Evolutionary conservation across 345 rosid species (phyloP).

Genomic region (Populus tremula): DNA sequence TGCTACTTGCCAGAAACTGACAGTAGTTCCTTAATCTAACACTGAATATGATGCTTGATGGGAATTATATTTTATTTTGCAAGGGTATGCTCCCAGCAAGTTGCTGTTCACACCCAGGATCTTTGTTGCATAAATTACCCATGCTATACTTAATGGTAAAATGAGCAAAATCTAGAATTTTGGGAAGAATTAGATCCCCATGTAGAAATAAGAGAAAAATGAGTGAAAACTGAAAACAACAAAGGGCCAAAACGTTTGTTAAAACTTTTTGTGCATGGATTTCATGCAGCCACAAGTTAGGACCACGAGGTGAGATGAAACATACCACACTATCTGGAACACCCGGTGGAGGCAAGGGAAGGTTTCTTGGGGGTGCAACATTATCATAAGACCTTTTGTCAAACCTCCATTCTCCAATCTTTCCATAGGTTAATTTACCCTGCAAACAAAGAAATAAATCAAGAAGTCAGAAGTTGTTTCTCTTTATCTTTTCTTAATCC

Average conservation of each 20-base stretch:
- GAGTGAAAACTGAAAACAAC: background rate
- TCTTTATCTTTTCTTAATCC: background rate
- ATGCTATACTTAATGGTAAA: background rate
- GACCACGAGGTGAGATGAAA: slow-evolving; percentile 6
- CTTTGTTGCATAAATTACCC: background rate
- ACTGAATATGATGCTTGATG: background rate
- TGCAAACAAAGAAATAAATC: slow-evolving; percentile 26
- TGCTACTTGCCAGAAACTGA: background rate
- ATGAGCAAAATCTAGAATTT: background rate
- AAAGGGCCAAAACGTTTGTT: background rate
- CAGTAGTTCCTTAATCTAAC: background rate
- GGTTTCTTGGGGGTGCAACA: slow-evolving; percentile 72
- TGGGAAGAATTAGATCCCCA: background rate
- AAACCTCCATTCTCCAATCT: slow-evolving; percentile 93
- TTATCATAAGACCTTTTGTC: slow-evolving; percentile 76
- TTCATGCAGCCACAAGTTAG: background rate
- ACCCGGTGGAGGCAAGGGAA: slow-evolving; percentile 88
- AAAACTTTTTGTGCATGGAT: background rate
- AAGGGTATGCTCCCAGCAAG: background rate
- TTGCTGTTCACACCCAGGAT: background rate
- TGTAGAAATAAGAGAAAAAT: background rate
- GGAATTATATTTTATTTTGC: background rate
- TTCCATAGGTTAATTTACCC: slow-evolving; percentile 89
- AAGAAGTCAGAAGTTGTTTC: slow-evolving; percentile 10
- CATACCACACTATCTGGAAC: slow-evolving; percentile 96